These are phyloP conservation scores for Gossypium stocksii DNA, from an alignment of 345 rosid genomes.

Conservation along the genomic window DNA sequence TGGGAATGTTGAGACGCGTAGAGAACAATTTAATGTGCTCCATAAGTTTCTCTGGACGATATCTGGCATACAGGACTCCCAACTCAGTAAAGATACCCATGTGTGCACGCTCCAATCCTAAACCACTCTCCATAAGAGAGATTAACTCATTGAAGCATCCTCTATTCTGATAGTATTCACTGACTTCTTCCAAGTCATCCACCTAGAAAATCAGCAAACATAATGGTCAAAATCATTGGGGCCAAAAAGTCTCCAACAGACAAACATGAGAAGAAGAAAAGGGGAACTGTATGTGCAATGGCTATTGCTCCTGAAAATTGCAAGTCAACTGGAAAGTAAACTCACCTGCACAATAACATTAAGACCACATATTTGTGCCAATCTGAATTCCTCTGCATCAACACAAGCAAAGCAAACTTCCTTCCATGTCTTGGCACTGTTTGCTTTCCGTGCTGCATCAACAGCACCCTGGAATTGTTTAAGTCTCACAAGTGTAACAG, in stretches of 20 bases:
- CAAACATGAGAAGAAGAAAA: neutral
- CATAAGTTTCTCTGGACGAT: constrained; percentile 92
- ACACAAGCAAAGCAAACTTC: constrained; percentile 99
- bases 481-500: constrained; percentile 87
- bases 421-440: constrained; percentile 99
- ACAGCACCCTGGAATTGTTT: constrained; percentile 98
- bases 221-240: constrained; percentile 1
- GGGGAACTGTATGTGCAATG: neutral
- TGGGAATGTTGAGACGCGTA: constrained; percentile 95
- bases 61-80: constrained; percentile 98
- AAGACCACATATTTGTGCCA: constrained; percentile 97
- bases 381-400: constrained; percentile 94
- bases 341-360: constrained; percentile 88
- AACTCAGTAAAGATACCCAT: constrained; percentile 98
- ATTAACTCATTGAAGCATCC: constrained; percentile 94
- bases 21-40: constrained; percentile 96
- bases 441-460: constrained; percentile 98
- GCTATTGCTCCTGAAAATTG: neutral
- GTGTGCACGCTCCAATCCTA: constrained; percentile 96
- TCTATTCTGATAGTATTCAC: constrained; percentile 95
- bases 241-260: neutral
- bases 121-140: constrained; percentile 99
- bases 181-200: constrained; percentile 96
- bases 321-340: constrained; percentile 5
- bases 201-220: constrained; percentile 43